phyloP scores from a whole-genome alignment of 129 eudicot genomes.

The Saussurea involucrata region DNA sequence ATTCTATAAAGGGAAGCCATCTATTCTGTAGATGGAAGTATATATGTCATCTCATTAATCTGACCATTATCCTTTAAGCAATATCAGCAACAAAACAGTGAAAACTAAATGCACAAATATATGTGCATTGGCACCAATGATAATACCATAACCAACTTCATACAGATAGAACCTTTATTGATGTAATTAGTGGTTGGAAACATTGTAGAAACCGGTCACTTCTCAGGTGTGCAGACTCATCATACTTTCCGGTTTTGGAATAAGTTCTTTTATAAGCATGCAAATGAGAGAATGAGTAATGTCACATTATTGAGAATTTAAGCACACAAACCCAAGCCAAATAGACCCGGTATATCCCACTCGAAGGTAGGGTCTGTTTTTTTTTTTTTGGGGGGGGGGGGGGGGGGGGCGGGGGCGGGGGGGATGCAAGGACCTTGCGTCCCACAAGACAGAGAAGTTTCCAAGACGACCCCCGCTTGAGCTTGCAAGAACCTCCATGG shows the following conservation, averaged over 20 bases:
- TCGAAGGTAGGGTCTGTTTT: neutral
- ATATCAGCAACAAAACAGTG: neutral
- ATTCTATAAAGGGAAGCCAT: neutral
- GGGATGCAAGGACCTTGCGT: neutral
- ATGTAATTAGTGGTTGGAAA: slow-evolving; percentile 2
- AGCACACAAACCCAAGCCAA: neutral
- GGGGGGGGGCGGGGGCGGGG: neutral
- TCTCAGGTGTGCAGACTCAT: neutral
- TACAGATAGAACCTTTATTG: neutral
- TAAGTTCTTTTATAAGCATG: neutral
- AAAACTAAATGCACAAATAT: neutral
- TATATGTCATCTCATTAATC: neutral
- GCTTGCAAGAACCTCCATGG: neutral
- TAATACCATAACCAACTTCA: neutral
- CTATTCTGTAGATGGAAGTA: too few relatives aligned
- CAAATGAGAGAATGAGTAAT: neutral
- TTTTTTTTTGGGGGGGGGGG: too few relatives aligned
- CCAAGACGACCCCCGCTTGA: too few relatives aligned
- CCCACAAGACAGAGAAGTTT: neutral
- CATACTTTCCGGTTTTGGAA: neutral
- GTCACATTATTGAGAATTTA: neutral
- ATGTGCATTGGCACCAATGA: neutral
- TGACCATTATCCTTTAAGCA: neutral
- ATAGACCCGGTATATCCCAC: neutral
- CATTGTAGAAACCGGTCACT: neutral